These are phyloP conservation scores for Apophysomyces ossiformis DNA, from an alignment of 371 early-diverging fungal species.

Conservation along the genomic window DNA sequence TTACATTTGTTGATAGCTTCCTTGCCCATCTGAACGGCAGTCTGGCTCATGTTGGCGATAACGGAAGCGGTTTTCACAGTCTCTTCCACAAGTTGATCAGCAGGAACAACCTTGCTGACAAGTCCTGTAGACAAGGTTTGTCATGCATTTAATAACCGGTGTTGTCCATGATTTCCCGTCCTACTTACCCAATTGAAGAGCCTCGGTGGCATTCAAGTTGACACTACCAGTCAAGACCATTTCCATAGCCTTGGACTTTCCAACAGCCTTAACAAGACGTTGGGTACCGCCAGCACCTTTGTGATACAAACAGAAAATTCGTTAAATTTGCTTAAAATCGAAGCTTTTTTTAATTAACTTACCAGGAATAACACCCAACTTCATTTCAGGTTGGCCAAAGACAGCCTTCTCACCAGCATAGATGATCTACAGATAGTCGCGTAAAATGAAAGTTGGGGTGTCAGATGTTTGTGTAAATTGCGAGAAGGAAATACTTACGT, in stretches of 20 bases:
- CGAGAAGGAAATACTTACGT: conserved; percentile 40
- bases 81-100: conserved; percentile 87
- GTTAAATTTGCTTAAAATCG: neutral
- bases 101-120: conserved; percentile 91
- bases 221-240: conserved; percentile 87
- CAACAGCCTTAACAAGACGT: conserved; percentile 92
- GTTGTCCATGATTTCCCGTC: neutral
- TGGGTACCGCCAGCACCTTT: conserved; percentile 87
- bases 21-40: conserved; percentile 94
- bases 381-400: conserved; percentile 99
- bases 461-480: neutral
- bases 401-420: conserved; percentile 97
- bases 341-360: conserved; percentile 3
- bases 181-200: conserved; percentile 69
- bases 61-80: conserved; percentile 86
- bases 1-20: conserved; percentile 93
- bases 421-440: conserved; percentile 73
- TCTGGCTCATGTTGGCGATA: conserved; percentile 88
- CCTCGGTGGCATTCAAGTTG: conserved; percentile 89
- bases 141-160: neutral
- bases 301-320: neutral
- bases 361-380: conserved; percentile 94
- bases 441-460: neutral
- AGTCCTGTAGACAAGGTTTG: conserved; percentile 51
- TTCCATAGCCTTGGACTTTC: conserved; percentile 99